Conservation (phyloP, 2,329 filamentous ascomycete species). For the Zelopaecilomyces penicillatus region DNA sequence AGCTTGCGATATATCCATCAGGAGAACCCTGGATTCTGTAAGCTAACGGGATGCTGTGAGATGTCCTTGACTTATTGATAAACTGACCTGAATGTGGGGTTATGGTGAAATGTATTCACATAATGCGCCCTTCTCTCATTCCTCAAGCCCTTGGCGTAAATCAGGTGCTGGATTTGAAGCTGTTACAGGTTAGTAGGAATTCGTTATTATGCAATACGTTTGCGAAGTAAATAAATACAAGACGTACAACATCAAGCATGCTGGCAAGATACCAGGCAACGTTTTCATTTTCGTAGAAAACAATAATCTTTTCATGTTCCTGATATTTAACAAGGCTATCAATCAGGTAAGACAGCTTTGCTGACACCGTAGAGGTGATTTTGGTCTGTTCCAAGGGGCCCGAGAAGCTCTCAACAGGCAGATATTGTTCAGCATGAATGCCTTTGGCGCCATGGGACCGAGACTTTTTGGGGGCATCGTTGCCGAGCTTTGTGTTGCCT, state of each 20-base stretch:
- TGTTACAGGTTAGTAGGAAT: slow-evolving; percentile 15
- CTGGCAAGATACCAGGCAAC: slow-evolving; percentile 79
- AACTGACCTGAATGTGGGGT: slow-evolving; percentile 47
- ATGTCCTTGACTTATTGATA: neutral
- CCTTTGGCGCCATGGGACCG: slow-evolving; percentile 22
- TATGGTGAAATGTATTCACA: slow-evolving; percentile 68
- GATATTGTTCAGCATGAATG: slow-evolving; percentile 12
- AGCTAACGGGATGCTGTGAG: too few species aligned
- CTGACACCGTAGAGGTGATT: slow-evolving; percentile 72
- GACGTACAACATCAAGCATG: slow-evolving; percentile 61
- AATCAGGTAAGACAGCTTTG: slow-evolving; percentile 80
- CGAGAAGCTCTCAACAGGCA: slow-evolving; percentile 17
- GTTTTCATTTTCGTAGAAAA: slow-evolving; percentile 89
- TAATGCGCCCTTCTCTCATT: slow-evolving; percentile 62
- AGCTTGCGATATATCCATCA: slow-evolving; percentile 88
- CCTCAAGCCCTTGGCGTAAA: slow-evolving; percentile 57
- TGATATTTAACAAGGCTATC: slow-evolving; percentile 63
- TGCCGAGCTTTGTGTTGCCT: slow-evolving; percentile 36
- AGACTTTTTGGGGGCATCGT: slow-evolving; percentile 25
- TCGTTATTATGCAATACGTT: slow-evolving; percentile 1
- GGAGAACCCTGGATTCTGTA: slow-evolving; percentile 49
- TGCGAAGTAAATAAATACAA: neutral
- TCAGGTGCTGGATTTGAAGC: slow-evolving; percentile 53
- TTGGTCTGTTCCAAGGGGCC: slow-evolving; percentile 49
- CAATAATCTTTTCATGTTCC: slow-evolving; percentile 70